Percentiles rank a stretch among this genome's conserved stretches.
These are phyloP conservation scores for Pseudognaphalium luteoalbum DNA, from an alignment of 129 eudicot genomes.

Conservation along the genomic window DNA sequence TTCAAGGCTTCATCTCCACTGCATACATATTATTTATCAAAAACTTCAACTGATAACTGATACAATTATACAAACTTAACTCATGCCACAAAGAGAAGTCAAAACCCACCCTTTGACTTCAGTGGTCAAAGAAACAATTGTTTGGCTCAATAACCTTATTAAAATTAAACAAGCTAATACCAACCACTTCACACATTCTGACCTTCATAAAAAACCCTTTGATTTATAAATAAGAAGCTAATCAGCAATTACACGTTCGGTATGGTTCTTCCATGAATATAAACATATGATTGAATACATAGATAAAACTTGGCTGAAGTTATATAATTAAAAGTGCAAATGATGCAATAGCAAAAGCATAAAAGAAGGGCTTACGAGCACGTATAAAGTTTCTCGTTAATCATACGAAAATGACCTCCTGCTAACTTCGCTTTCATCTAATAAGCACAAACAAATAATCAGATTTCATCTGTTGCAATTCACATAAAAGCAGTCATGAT, in stretches of 20 bases:
- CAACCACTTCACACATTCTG: slow-evolving; percentile 7
- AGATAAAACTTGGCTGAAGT: neutral
- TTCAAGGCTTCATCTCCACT: slow-evolving; percentile 88
- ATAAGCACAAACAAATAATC: neutral
- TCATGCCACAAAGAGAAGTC: neutral
- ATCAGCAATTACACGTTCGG: neutral
- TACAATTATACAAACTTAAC: neutral
- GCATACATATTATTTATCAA: slow-evolving; percentile 29
- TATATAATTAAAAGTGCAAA: neutral
- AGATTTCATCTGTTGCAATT: neutral
- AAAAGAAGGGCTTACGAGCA: slow-evolving; percentile 63
- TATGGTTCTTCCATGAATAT: slow-evolving; percentile 5
- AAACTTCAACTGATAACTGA: slow-evolving; percentile 1
- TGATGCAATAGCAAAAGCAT: neutral
- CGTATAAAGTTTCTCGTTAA: slow-evolving; percentile 95
- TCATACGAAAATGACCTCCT: slow-evolving; percentile 94
- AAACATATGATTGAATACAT: neutral
- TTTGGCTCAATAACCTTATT: neutral
- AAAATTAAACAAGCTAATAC: neutral
- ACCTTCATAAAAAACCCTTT: slow-evolving; percentile 6
- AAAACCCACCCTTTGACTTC: neutral
- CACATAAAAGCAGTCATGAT: neutral
- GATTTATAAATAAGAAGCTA: neutral
- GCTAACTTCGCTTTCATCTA: slow-evolving; percentile 95
- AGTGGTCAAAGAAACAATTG: neutral